These are phyloP conservation scores for Anthoceros angustus DNA, from an alignment of 225 moss, liverwort and hornwort genomes.

Conservation along the genomic window DNA sequence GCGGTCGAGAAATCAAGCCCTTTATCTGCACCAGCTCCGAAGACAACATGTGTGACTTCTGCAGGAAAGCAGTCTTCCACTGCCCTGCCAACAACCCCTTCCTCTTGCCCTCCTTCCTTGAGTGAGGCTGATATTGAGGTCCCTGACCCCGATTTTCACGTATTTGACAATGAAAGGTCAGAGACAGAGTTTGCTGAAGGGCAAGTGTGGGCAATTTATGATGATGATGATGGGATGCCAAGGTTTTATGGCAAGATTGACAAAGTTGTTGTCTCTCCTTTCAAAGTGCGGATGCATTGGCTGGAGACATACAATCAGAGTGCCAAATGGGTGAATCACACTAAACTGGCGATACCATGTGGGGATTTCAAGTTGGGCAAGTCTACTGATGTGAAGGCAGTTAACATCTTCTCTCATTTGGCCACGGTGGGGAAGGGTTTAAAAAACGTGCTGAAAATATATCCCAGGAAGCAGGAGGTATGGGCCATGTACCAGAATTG, in stretches of 20 bases:
- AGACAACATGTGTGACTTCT: background rate
- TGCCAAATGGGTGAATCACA: conserved; percentile 21
- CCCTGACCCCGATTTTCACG: conserved; percentile 67
- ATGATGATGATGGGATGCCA: conserved; percentile 89
- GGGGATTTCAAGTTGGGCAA: conserved; percentile 59
- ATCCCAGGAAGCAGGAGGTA: conserved; percentile 32
- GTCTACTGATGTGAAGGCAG: conserved; percentile 7
- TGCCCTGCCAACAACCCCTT: background rate
- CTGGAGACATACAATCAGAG: conserved; percentile 34
- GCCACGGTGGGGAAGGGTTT: conserved; percentile 10
- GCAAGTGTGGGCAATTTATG: conserved; percentile 84
- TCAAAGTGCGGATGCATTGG: conserved; percentile 39
- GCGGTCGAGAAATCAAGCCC: background rate
- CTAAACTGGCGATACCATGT: conserved; percentile 43
- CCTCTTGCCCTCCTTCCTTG: conserved; percentile 3
- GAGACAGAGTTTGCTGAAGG: conserved; percentile 44
- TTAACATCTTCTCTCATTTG: conserved; percentile 54
- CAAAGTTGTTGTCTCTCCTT: conserved; percentile 35
- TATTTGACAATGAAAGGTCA: conserved; percentile 51
- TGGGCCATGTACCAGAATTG: conserved; percentile 50
- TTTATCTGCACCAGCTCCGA: background rate
- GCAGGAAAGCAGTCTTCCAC: background rate
- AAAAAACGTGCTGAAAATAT: conserved; percentile 23
- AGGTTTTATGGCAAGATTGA: conserved; percentile 68
- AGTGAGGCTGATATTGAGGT: conserved; percentile 30